Base-by-base conservation (phyloP, 75 land plant species). In the Sequoiadendron giganteum region DNA sequence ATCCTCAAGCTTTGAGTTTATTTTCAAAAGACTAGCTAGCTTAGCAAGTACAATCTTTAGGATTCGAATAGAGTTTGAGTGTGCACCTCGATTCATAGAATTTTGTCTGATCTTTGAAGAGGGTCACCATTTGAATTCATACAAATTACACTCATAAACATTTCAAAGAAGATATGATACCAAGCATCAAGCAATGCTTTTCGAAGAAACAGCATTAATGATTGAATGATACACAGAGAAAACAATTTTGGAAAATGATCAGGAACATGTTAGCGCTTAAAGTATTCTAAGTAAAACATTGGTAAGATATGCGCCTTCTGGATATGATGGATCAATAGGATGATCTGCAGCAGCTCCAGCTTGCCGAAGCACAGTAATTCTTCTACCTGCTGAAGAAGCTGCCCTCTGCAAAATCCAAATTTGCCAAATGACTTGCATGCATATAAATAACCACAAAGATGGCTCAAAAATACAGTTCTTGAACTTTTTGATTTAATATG, bases 311-410 rank as follows among this genome's bases (percentile, higher is more conserved):
- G 91, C 87, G 19, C 97, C 97, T 89, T 98, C 97, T 56, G 99
- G 99, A 88, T 98, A 98, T 55, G 99, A 89, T 68, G 95, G 95
- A 77, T 98, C 95, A 83, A 96, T 90, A n/a, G 99, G 95, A 88
- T 98, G 99, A 89, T 98, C 99, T 75, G 95, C 92, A 72, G 95
- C 97, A 87, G 99, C 99, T 36, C 99, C 99, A 58, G 95, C 92
- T 70, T 95, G 88, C 30, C 96, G 90, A 39, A 98, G 54, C 54
- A 95, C 90, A 45, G 96, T 95, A 38, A 95, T 90, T 84, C 82
- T 95, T 89, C 91, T 94, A 28, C 92, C 92, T 85, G 97, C 95
- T 52, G 77, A 89, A 48, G 90, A 85, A 49, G 99, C 99, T 58
- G 99, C 97, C 77, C 95, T 98, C 99, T 95, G 92, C 47, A 93